A percentile compares a stretch with the other conserved stretches of the same genome.
These are phyloP conservation scores for Cylindrotheca closterium DNA, from an alignment of 108 stramenopile genomes.

Conservation along the genomic window DNA sequence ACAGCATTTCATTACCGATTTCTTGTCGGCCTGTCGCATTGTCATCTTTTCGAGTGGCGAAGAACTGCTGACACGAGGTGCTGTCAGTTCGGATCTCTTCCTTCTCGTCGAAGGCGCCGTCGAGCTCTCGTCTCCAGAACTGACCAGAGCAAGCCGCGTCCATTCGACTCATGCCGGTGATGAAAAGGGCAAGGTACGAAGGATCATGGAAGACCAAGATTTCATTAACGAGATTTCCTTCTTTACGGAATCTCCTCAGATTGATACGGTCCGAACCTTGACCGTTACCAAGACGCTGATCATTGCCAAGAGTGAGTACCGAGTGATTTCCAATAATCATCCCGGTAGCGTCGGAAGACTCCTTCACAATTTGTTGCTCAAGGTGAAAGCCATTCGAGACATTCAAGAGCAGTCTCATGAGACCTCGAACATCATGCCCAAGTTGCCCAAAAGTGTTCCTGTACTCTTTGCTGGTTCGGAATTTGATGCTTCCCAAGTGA, in stretches of 20 bases:
- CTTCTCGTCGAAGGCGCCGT: conserved; percentile 49
- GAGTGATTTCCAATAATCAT: conserved; percentile 41
- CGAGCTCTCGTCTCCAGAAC: conserved; percentile 13
- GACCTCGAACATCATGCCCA: background rate
- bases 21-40: conserved; percentile 42
- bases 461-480: conserved; percentile 2
- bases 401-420: background rate
- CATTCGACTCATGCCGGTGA: background rate
- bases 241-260: conserved; percentile 52
- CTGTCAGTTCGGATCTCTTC: conserved; percentile 43
- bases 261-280: conserved; percentile 35
- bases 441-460: conserved; percentile 3
- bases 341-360: conserved; percentile 38
- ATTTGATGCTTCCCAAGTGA: background rate
- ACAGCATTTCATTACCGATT: conserved; percentile 51
- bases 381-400: conserved; percentile 5
- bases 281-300: conserved; percentile 55
- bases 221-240: conserved; percentile 56
- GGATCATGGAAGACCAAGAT: conserved; percentile 19
- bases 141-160: background rate
- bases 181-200: background rate
- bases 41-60: conserved; percentile 58
- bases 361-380: conserved; percentile 41
- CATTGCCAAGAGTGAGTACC: conserved; percentile 32
- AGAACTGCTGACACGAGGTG: conserved; percentile 38